phyloP scores from a whole-genome alignment of 202 grass and related monocot species.

The Schoenoplectus tabernaemontani region DNA sequence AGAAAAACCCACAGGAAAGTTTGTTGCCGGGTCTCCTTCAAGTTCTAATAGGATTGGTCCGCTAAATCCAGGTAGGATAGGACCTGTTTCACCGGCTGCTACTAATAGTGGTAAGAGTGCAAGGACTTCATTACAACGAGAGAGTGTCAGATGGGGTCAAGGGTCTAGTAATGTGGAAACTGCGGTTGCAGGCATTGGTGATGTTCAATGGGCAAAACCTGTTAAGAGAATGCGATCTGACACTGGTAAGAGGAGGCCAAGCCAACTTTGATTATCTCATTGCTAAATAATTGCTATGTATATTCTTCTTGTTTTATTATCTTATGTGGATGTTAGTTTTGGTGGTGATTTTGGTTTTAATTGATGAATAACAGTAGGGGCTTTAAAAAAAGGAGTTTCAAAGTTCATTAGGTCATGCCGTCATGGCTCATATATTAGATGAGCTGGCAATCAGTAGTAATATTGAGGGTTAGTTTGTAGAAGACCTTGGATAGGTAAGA shows the following conservation, averaged over 20 bases:
- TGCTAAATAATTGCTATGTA: conserved; percentile 35
- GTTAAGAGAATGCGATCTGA: conserved; percentile 80
- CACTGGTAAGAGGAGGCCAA: conserved; percentile 70
- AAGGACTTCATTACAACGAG: conserved; percentile 50
- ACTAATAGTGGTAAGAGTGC: conserved; percentile 23
- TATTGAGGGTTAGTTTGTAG: conserved; percentile 3
- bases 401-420: not conserved
- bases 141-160: conserved; percentile 46
- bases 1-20: conserved; percentile 31
- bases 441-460: not conserved
- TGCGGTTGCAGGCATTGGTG: conserved; percentile 44
- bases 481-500: not conserved
- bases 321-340: not conserved
- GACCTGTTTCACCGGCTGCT: conserved; percentile 34
- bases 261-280: conserved; percentile 51
- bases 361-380: conserved; percentile 16
- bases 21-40: conserved; percentile 36
- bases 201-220: conserved; percentile 92
- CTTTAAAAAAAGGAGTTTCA: not conserved
- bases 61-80: conserved; percentile 42
- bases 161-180: conserved; percentile 28
- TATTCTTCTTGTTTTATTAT: conserved; percentile 21
- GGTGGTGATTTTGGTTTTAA: conserved; percentile 13
- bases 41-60: conserved; percentile 58
- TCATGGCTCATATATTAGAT: not conserved